These are phyloP conservation scores for Olyra latifolia DNA, from an alignment of 176 grass and related monocot genomes.

Conservation along the genomic window DNA sequence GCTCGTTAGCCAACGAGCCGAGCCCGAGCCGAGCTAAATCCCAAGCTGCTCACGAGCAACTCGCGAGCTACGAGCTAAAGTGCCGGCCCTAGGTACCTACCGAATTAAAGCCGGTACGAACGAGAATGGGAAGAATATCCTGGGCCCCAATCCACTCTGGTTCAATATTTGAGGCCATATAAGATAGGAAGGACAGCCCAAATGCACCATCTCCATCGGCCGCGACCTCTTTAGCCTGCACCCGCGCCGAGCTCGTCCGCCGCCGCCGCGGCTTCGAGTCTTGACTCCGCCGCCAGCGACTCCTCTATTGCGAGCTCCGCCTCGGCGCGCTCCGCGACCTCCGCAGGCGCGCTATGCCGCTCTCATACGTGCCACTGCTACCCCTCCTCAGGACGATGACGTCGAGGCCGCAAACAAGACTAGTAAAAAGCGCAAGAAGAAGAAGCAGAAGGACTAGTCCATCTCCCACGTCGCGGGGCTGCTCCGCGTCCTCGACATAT, in stretches of 20 bases:
- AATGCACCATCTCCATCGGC: no score
- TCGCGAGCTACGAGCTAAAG: no score
- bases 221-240: constrained; percentile 90
- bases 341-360: constrained; percentile 67
- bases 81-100: no score
- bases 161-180: no score
- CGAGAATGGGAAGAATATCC: no score
- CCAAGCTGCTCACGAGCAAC: no score
- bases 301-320: constrained; percentile 73
- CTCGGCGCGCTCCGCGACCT: constrained; percentile 66
- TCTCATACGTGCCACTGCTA: constrained; percentile 58
- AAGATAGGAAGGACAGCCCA: no score
- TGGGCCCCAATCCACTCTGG: no score
- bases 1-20: no score
- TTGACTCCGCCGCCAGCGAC: constrained; percentile 71
- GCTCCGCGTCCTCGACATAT: constrained; percentile 66
- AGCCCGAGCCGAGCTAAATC: no score
- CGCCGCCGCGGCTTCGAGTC: constrained; percentile 84
- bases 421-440: constrained; percentile 19
- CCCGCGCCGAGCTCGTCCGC: constrained; percentile 67
- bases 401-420: not conserved
- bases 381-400: not conserved
- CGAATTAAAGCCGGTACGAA: no score
- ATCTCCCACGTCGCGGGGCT: constrained; percentile 58
- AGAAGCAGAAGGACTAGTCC: constrained; percentile 55